These are phyloP conservation scores for Vigna trinervia DNA, from an alignment of 306 rosid species.

Conservation along the genomic window DNA sequence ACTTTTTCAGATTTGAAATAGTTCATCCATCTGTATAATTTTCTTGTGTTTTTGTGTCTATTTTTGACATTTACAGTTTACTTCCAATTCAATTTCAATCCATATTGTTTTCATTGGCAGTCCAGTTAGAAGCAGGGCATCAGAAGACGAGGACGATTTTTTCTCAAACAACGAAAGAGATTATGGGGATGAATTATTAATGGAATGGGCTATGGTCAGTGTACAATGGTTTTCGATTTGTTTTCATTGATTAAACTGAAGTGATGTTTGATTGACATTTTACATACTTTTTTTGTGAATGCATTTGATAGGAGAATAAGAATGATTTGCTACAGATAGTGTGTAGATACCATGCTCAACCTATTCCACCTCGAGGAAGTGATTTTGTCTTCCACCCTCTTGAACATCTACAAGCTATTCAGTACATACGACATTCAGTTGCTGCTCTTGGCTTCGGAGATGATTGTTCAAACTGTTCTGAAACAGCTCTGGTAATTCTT, in stretches of 20 bases:
- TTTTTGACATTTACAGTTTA: conserved; percentile 26
- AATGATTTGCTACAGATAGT: conserved; percentile 84
- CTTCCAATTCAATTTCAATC: conserved; percentile 49
- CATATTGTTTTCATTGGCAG: conserved; percentile 75
- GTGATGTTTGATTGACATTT: conserved; percentile 47
- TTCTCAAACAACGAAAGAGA: conserved; percentile 67
- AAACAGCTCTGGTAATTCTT: conserved; percentile 66
- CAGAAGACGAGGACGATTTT: conserved; percentile 81
- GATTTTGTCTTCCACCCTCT: conserved; percentile 82
- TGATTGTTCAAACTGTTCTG: conserved; percentile 50
- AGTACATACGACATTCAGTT: conserved; percentile 70
- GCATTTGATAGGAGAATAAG: conserved; percentile 72
- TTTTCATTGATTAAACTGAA: conserved; percentile 29
- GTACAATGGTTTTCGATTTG: conserved; percentile 41
- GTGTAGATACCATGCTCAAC: conserved; percentile 78
- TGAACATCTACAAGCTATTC: conserved; percentile 86
- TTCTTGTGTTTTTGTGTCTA: background rate
- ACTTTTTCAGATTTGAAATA: conserved; percentile 1
- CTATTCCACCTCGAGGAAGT: conserved; percentile 75
- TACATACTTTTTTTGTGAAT: conserved; percentile 42
- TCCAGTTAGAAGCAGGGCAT: conserved; percentile 86
- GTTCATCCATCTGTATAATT: conserved; percentile 28
- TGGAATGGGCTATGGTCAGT: conserved; percentile 96
- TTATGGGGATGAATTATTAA: conserved; percentile 60
- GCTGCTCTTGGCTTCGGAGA: conserved; percentile 66